Evolutionary conservation across 164 flowering plant genomes (phyloP), one percentile per base, ranked within the genome.

Genomic region (Liquidambar formosana): DNA sequence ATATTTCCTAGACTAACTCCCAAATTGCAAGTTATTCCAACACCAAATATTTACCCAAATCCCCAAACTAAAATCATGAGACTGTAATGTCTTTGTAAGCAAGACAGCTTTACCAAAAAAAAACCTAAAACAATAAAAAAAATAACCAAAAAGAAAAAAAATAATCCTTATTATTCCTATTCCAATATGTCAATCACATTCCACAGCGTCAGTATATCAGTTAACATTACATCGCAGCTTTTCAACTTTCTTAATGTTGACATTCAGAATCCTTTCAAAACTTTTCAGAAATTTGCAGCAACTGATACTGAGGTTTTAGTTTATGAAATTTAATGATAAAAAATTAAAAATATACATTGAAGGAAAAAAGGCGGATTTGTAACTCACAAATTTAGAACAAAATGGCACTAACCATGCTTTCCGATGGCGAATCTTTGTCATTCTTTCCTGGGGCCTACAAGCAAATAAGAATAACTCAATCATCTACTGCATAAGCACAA

Each of bases 381-480:
- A 62, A 14, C 8, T 11, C 22, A 19, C 27, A 28, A 46, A 38
- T 12, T 38, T 15, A 44, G 41, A 12, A 56, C 0, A 19, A n/a
- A 65, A 53, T 47, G 15, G 47, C 44, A 86, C 95, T 79, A 43
- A 93, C 99, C 97, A 93, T 86, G 87, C 84, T 83, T 75, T 96
- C 99, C 56, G 93, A 84, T 21, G 91, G 89, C 65, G 82, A 69
- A 73, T 96, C 99, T 71, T 93, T 93, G 44, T 96, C 99, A 72
- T 64, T 89, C 75, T 93, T 96, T 58, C 98, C 99, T 19, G 98
- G 99, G 66, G 95, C 96, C 99, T 93, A 78, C 58, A 64, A 66
- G 57, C 23, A 73, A 53, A 60, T 43, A 62, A 67, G 28, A 66
- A 41, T 70, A 28, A 73, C 16, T 15, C 23, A 65, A 2, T 53